Conservation (phyloP, 495 filamentous ascomycete species). For the Acidomyces sp. region DNA sequence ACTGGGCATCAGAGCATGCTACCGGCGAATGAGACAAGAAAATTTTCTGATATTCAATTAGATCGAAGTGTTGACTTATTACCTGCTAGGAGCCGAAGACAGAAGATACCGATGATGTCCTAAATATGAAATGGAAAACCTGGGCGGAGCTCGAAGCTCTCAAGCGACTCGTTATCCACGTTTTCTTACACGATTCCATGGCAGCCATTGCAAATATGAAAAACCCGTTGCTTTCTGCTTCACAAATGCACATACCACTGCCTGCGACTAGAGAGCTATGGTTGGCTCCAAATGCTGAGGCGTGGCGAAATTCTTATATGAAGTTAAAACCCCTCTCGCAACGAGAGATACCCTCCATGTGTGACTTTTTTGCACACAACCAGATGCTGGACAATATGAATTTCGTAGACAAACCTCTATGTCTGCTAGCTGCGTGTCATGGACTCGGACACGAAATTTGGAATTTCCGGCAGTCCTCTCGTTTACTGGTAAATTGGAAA, state of each 20-base stretch:
- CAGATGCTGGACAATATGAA: not conserved
- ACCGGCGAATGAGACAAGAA: no score
- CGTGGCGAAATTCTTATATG: slow-evolving; percentile 43
- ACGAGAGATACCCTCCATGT: not conserved
- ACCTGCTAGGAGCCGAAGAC: no score
- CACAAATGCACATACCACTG: slow-evolving; percentile 45
- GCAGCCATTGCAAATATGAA: slow-evolving; percentile 42
- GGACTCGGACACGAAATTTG: slow-evolving; percentile 11
- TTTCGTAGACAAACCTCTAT: slow-evolving; percentile 2
- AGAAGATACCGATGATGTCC: slow-evolving; percentile 33
- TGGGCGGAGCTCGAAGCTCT: slow-evolving; percentile 34
- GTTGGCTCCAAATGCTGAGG: slow-evolving; percentile 39
- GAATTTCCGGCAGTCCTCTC: slow-evolving; percentile 2
- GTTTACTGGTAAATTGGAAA: slow-evolving; percentile 1
- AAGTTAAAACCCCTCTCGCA: slow-evolving; percentile 1
- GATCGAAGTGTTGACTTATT: no score
- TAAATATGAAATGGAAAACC: slow-evolving; percentile 43
- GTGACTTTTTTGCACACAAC: slow-evolving; percentile 8
- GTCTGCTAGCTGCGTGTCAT: slow-evolving; percentile 6
- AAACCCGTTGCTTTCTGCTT: slow-evolving; percentile 45
- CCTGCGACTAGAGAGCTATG: slow-evolving; percentile 41
- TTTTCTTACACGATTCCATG: slow-evolving; percentile 44
- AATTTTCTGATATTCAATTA: no score
- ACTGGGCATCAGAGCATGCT: no score
- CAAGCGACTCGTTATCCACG: slow-evolving; percentile 40